Conservation (phyloP, 768 basidiomycete genomes). For the Russula dissimulans region DNA sequence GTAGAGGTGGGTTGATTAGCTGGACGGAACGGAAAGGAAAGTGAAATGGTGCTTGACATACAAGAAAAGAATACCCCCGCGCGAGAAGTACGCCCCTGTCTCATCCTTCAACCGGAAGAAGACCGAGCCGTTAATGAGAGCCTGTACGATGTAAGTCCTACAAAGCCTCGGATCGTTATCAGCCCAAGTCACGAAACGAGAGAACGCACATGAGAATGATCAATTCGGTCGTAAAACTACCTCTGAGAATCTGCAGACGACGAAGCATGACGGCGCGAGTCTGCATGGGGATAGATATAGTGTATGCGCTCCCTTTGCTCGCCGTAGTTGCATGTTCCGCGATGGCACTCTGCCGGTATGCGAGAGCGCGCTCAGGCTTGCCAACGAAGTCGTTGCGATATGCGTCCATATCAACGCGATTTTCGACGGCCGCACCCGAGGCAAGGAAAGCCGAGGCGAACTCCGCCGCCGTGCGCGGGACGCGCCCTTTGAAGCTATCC, state of each 20-base stretch:
- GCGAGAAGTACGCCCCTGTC: constrained; percentile 61
- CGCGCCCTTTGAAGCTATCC: constrained; percentile 29
- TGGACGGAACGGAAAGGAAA: too few species aligned
- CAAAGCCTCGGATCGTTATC: constrained; percentile 1
- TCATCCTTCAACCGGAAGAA: constrained; percentile 48
- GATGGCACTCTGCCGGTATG: constrained; percentile 40
- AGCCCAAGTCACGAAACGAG: not conserved
- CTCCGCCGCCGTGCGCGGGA: constrained; percentile 48
- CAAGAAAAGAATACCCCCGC: constrained; percentile 75
- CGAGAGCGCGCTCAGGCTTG: constrained; percentile 32
- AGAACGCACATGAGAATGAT: constrained; percentile 23
- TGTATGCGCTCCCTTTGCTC: constrained; percentile 31
- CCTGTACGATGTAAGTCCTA: constrained; percentile 48
- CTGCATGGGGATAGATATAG: constrained; percentile 30
- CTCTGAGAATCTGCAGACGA: constrained; percentile 29
- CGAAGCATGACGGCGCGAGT: constrained; percentile 29
- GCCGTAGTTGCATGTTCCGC: constrained; percentile 43
- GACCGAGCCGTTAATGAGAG: constrained; percentile 50
- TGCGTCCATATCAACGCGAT: constrained; percentile 37
- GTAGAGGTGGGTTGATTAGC: not conserved
- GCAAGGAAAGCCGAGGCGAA: constrained; percentile 34
- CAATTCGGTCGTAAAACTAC: constrained; percentile 24
- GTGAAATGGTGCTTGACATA: constrained; percentile 23
- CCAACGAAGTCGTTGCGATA: constrained; percentile 40
- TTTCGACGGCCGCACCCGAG: constrained; percentile 33